phyloP scores from a whole-genome alignment of 768 basidiomycete genomes.

The Pseudohyphozyma bogoriensis region DNA sequence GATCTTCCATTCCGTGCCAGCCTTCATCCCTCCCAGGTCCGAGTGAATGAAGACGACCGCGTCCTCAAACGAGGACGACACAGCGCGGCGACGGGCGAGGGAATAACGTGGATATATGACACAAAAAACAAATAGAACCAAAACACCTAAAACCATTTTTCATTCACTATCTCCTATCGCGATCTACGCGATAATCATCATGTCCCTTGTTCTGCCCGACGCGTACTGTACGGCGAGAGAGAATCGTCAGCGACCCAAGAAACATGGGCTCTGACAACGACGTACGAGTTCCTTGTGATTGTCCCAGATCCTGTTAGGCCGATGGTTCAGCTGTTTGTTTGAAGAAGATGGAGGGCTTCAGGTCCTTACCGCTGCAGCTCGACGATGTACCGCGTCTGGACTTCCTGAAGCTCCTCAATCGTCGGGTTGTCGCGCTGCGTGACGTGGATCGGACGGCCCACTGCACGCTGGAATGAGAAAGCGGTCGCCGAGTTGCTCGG shows the following conservation, averaged over 20 bases:
- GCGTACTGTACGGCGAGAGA: too few species aligned
- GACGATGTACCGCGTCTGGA: conserved; percentile 79
- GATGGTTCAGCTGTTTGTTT: too few species aligned
- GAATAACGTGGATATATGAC: too few species aligned
- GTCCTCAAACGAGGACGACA: neutral
- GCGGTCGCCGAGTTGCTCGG: too few species aligned
- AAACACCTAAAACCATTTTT: neutral
- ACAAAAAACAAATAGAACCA: neutral
- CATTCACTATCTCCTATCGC: neutral
- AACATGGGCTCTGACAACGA: too few species aligned
- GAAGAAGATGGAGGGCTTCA: neutral
- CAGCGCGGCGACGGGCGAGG: too few species aligned
- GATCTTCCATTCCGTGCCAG: neutral
- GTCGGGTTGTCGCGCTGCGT: conserved; percentile 66
- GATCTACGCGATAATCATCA: conserved; percentile 18
- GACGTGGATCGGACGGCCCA: conserved; percentile 79
- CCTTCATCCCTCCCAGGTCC: neutral
- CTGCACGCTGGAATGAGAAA: conserved; percentile 43
- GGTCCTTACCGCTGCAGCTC: conserved; percentile 47
- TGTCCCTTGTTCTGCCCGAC: conserved; percentile 18
- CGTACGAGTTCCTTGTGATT: conserved; percentile 26
- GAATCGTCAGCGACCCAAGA: too few species aligned
- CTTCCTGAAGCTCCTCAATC: conserved; percentile 63
- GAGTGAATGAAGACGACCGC: neutral
- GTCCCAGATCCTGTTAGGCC: conserved; percentile 18